Base-by-base conservation (phyloP, 768 basidiomycete genomes). In the Tulasnella sp. region DNA sequence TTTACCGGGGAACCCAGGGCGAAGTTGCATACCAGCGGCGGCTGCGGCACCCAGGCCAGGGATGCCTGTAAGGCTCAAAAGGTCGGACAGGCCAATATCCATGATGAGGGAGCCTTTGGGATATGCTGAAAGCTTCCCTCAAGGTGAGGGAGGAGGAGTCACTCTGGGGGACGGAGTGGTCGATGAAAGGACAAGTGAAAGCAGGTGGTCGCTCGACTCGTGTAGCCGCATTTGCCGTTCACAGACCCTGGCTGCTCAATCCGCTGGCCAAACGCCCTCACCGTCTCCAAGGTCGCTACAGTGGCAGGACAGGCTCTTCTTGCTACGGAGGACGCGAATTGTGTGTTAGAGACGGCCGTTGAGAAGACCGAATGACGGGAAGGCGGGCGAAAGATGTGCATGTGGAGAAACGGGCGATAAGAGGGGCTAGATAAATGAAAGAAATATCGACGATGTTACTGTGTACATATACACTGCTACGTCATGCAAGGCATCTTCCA, bases 1-100 rank as follows among this genome's bases (percentile, higher is more conserved):
- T 1, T 24, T 2, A 31, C 16, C 5, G 28, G 24, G 28, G 60
- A 34, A 37, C 11, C 18, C 14, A 20, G 28, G 64, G 31, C 31
- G 64, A 37, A 31, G 8, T 6, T 69, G 64, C 64, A 14, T 69
- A 69, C 64, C 64, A 69, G 64, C 64, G 64, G 64, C n/a, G 8
- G 64, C 64, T 69, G 64, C 64, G 28, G 64, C 64, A 14, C 64
- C 64, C 64, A 69, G 64, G 7, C 64, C 64, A 31, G 64, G 64
- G 14, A 69, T 69, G 31, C 64, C 64, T 2, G 64, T 69, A 28
- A 69, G 34, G 64, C 31, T 69, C 18, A 69, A 69, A 14, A 69
- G 6, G 64, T 69, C 64, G 37, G 64, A 69, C 46, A 46, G 46
- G 16, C 46, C 46, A 6, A 69, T 22, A 69, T 69, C 64, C 64